Base-by-base conservation (phyloP, 768 basidiomycete genomes). In the Leucocoprinus birnbaumii region DNA sequence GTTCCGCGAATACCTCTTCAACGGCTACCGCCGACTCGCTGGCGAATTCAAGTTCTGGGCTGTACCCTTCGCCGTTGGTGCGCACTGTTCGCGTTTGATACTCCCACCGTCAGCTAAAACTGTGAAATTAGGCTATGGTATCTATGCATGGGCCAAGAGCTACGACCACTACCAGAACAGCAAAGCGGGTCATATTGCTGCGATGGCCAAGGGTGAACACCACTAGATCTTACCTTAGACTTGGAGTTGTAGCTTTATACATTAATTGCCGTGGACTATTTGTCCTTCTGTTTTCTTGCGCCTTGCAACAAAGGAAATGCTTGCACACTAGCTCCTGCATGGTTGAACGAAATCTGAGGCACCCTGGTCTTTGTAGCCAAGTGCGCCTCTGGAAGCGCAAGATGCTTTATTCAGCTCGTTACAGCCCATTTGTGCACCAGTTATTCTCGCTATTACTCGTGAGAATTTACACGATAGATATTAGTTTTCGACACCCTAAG, bases 121-220 rank as follows among this genome's bases (percentile, higher is more conserved):
- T 22, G 16, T n/a, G n/a, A 46, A 22, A 43, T 22, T 63, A 94
- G 92, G 88, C 51, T 93, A 91, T 63, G 81, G 78, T 21, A 79
- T 84, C 31, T 94, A 94, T 70, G 68, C 82, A 5, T 94, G 90
- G 89, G 91, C 85, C 22, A 90, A 86, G 67, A 73, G 70, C 54
- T 81, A 79, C 65, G 81, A 88, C 56, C 72, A 71, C 34, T 88
- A 75, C 74, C 75, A 83, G 63, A 86, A 89, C 68, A 88, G 85
- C 78, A 92, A 92, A 73, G 89, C 82, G n/a, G 90, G 85, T 31
- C 89, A 90, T 61, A 62, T 86, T 57, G 86, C 85, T 43, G 66
- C 38, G 13, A n/a, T 11, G 16, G 38, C 38, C 9, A 38, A 63
- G 56, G 72, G 62, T 58, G 70, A 73, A 59, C 71, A 75, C 56